Percentiles rank a stretch among this genome's conserved stretches.
phyloP scores from a whole-genome alignment of 2,329 filamentous ascomycete species.

The Aaosphaeria pasadenensis region DNA sequence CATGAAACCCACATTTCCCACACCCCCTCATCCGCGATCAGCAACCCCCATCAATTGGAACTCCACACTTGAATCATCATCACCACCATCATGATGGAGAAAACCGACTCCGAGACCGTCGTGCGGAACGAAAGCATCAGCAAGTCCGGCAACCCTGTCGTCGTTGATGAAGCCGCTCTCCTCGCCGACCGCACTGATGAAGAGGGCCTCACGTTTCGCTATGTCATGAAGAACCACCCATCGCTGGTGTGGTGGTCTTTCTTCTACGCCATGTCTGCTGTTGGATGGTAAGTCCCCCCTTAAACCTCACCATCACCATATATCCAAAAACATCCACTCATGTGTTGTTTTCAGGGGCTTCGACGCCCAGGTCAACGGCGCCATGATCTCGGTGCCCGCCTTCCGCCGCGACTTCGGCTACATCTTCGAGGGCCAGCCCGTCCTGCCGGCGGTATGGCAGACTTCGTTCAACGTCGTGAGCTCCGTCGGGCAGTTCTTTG shows the following conservation, averaged over 20 bases:
- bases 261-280: constrained; percentile 11
- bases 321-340: background rate
- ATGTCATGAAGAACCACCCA: constrained; percentile 5
- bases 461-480: constrained; percentile 54
- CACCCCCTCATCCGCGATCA: too few relatives aligned
- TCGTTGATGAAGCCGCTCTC: background rate
- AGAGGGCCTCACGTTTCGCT: constrained; percentile 6
- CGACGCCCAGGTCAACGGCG: constrained; percentile 62
- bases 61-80: too few relatives aligned
- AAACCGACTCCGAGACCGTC: background rate
- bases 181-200: constrained; percentile 5
- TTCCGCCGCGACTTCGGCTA: constrained; percentile 47
- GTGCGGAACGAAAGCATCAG: background rate
- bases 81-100: background rate
- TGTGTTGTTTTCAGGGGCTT: constrained; percentile 40
- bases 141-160: background rate
- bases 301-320: background rate
- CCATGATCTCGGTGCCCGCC: constrained; percentile 56
- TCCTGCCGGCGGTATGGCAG: constrained; percentile 45
- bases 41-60: too few relatives aligned
- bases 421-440: constrained; percentile 32
- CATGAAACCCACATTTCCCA: too few relatives aligned
- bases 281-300: constrained; percentile 8
- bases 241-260: constrained; percentile 10
- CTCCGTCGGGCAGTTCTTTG: constrained; percentile 56